phyloP scores from a whole-genome alignment of 2,329 filamentous ascomycete species.

The Colletotrichum noveboracense region DNA sequence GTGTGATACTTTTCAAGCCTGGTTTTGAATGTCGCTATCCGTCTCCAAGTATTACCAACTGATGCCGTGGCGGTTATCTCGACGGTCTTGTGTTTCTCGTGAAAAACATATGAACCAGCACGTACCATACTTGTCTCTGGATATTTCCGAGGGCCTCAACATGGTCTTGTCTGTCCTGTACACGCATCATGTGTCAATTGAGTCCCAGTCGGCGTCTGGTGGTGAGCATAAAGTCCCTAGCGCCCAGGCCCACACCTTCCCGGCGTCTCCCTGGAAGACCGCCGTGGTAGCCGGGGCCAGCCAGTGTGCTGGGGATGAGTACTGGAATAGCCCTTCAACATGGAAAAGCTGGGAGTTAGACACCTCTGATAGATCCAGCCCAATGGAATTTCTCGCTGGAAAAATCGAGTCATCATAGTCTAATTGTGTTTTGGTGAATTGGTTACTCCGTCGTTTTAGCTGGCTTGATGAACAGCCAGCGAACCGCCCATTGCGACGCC shows the following conservation, averaged over 20 bases:
- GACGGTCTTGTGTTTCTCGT: not conserved
- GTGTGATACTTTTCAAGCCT: not conserved
- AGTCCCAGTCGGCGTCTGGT: not conserved
- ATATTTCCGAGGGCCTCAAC: no score
- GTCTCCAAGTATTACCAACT: not conserved
- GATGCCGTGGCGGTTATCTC: not conserved
- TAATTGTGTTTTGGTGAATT: not conserved
- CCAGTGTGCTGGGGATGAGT: not conserved
- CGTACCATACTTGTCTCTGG: not conserved
- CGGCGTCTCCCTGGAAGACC: not conserved
- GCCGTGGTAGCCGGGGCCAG: not conserved
- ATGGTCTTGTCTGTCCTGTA: not conserved
- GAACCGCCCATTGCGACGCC: not conserved
- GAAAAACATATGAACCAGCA: rapidly evolving
- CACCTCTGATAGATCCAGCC: not conserved
- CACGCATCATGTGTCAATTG: not conserved
- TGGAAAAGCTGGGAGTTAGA: not conserved
- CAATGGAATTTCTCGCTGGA: rapidly evolving
- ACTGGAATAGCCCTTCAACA: not conserved
- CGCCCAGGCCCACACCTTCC: not conserved
- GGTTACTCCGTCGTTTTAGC: not conserved
- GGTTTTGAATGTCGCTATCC: not conserved
- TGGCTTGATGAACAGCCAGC: not conserved
- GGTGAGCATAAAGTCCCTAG: not conserved
- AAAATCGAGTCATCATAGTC: not conserved